Evolutionary conservation across 306 rosid genomes (phyloP), one percentile per base, ranked within the genome.

Genomic region (Vicia sativa): DNA sequence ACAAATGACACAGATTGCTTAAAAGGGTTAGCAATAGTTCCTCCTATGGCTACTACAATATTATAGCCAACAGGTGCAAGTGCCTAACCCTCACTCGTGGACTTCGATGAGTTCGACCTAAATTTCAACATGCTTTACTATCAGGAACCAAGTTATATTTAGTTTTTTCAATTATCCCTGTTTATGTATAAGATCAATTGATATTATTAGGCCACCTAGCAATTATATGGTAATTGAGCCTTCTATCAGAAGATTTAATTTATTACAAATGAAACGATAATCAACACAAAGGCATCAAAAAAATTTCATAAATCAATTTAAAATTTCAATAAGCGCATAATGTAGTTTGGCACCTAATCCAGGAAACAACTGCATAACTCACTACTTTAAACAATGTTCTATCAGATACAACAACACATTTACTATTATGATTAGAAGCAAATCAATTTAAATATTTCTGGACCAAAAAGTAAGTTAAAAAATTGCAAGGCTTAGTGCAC

Each of bases 401-500:
- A 34, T 31, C 38, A 34, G 65, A 71, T 70, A 23, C 62, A 62
- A 67, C 67, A 54, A 61, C 62, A 50, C 48, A 25, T 46, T 44
- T 18, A 56, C 37, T 3, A 72, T 21, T 42, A 29, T 54, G 48
- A 57, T 60, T 43, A 75, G 2, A 71, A 75, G 46, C 13, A 26
- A 54, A 61, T 13, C 15, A 11, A 62, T 48, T 19, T 34, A 41
- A 6, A 74, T 57, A 18, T 18, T n/a, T 26, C 73, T 34, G 39
- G 46, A 14, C 29, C 38, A 74, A 59, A 35, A 49, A 16, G 34
- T 4, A 16, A 14, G 31, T n/a, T 53, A 62, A 26, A 68, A 72
- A 62, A 46, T 48, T 35, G 25, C 13, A 50, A 52, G 66, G 60
- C 43, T 69, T 16, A 42, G 41, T 21, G 58, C 15, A 75, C 93